Evolutionary conservation across 2,329 filamentous ascomycete genomes (phyloP).

Genomic region (Massarina eburnea): DNA sequence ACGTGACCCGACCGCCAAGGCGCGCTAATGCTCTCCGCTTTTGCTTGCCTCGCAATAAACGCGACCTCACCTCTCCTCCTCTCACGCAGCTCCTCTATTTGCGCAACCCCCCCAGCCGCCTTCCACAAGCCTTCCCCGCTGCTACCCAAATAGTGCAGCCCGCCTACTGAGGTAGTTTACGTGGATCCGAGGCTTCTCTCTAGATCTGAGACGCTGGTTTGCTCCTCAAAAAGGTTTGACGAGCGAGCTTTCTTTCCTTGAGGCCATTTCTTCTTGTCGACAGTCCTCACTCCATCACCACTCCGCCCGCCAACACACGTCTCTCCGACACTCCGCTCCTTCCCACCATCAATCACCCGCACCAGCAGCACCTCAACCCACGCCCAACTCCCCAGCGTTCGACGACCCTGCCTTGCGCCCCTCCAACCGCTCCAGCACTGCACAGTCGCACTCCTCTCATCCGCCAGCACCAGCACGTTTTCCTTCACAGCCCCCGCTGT

Average conservation of each 20-base stretch:
- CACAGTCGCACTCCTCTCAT: constrained; percentile 30
- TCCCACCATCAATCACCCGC: constrained; percentile 32
- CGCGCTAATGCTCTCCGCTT: not conserved
- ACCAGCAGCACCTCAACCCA: constrained; percentile 34
- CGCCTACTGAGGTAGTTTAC: constrained; percentile 3
- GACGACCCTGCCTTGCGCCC: constrained; percentile 38
- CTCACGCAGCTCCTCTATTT: not conserved
- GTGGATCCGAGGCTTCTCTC: constrained; percentile 19
- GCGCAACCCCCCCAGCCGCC: not conserved
- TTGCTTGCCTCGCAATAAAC: not conserved
- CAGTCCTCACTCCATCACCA: constrained; percentile 22
- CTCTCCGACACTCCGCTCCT: constrained; percentile 23
- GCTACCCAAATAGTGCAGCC: not conserved
- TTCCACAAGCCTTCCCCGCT: not conserved
- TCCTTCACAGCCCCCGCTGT: constrained; percentile 79
- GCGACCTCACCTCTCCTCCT: not conserved
- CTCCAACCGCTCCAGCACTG: constrained; percentile 21
- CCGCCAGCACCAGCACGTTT: constrained; percentile 81
- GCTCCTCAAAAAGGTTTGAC: constrained; percentile 42
- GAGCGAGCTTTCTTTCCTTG: constrained; percentile 43
- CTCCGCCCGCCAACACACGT: constrained; percentile 10
- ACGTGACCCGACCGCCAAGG: not conserved
- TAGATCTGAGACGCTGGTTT: constrained; percentile 25
- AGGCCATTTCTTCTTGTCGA: constrained; percentile 36
- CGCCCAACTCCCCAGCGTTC: constrained; percentile 35